Evolutionary conservation across 305 asterid genomes (phyloP).

Genomic region (Caryopteris hybrid): DNA sequence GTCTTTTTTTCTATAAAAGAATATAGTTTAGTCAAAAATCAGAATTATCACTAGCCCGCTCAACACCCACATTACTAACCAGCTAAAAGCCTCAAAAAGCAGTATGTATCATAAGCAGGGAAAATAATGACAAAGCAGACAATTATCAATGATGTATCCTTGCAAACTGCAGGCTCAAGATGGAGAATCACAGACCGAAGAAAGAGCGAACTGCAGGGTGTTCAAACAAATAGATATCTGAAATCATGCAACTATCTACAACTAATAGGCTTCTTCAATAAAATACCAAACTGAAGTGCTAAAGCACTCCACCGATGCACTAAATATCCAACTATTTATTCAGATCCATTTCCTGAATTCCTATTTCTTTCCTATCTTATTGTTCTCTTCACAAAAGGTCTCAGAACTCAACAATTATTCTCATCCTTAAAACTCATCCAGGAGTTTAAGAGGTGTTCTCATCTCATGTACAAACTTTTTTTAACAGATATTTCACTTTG

Average conservation of each 20-base stretch:
- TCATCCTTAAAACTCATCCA: neutral
- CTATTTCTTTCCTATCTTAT: neutral
- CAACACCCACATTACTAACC: neutral
- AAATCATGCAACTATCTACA: neutral
- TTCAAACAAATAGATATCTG: neutral
- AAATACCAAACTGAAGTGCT: neutral
- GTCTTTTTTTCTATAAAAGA: too few relatives aligned
- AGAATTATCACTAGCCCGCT: constrained; percentile 1
- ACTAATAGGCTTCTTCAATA: neutral
- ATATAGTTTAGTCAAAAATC: too few relatives aligned
- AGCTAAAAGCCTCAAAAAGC: neutral
- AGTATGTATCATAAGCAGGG: neutral
- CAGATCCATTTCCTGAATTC: neutral
- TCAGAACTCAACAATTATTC: neutral
- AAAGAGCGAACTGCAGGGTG: neutral
- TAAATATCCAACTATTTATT: neutral
- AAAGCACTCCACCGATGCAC: constrained; percentile 4
- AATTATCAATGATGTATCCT: neutral
- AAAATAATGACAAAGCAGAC: neutral
- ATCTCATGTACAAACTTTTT: neutral
- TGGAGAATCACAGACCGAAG: neutral
- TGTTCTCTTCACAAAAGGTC: constrained; percentile 1
- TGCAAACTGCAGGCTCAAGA: neutral
- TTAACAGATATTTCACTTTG: neutral
- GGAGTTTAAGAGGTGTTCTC: neutral